Evolutionary conservation across 352 stramenopile species (phyloP).

Genomic region (Phytopythium litorale): DNA sequence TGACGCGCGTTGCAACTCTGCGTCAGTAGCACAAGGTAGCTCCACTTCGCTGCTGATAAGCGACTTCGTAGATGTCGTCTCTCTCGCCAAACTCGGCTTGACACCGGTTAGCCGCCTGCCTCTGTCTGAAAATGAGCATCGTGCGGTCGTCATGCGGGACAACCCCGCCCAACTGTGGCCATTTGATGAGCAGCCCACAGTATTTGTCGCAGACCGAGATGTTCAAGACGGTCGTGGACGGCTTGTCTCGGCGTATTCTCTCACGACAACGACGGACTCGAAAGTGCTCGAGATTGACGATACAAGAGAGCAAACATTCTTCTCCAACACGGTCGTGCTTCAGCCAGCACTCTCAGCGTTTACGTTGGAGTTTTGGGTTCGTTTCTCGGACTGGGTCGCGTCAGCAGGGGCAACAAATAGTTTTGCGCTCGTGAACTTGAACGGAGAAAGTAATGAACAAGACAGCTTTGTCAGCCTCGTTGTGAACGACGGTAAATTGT

Average conservation of each 20-base stretch:
- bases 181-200: conserved; percentile 38
- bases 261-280: conserved; percentile 8
- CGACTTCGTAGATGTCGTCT: conserved; percentile 52
- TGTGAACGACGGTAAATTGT: conserved; percentile 12
- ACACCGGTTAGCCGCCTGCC: conserved; percentile 36
- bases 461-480: conserved; percentile 14
- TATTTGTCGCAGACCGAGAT: conserved; percentile 12
- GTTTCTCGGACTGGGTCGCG: conserved; percentile 5
- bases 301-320: conserved; percentile 43
- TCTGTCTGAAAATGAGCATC: conserved; percentile 46
- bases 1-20: conserved; percentile 22
- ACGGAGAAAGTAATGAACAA: conserved; percentile 6
- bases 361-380: conserved; percentile 61
- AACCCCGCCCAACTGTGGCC: conserved; percentile 58
- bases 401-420: not conserved
- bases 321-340: conserved; percentile 39
- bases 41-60: conserved; percentile 23
- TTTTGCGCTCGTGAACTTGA: conserved; percentile 11
- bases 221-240: conserved; percentile 4
- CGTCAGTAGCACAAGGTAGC: conserved; percentile 9
- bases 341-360: conserved; percentile 53
- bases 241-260: conserved; percentile 7
- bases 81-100: conserved; percentile 37
- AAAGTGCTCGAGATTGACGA: conserved; percentile 40
- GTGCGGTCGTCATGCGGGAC: conserved; percentile 47